Evolutionary conservation across 2,329 filamentous ascomycete species (phyloP).

Genomic region (Sporothrix sp.): DNA sequence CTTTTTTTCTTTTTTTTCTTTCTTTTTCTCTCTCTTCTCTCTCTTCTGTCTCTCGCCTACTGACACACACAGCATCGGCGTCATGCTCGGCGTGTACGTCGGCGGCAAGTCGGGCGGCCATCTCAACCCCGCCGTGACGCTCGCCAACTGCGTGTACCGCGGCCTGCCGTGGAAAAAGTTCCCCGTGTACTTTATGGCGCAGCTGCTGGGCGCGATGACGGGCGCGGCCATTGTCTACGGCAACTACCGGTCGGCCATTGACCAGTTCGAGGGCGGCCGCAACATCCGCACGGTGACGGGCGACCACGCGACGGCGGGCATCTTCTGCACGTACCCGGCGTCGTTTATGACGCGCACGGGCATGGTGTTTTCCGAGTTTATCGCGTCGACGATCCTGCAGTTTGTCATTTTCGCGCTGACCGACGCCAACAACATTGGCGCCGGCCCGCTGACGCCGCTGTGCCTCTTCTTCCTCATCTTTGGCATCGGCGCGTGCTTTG

Average conservation of each 20-base stretch:
- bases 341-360: slow-evolving; percentile 42
- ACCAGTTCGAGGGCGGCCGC: slow-evolving; percentile 20
- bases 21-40: too few relatives aligned
- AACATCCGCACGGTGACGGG: slow-evolving; percentile 26
- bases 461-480: slow-evolving; percentile 40
- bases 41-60: too few relatives aligned
- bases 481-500: slow-evolving; percentile 41
- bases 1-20: too few relatives aligned
- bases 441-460: slow-evolving; percentile 36
- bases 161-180: slow-evolving; percentile 51
- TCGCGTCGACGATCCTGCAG: slow-evolving; percentile 46
- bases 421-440: slow-evolving; percentile 50
- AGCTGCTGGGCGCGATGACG: slow-evolving; percentile 47
- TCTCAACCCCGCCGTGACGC: slow-evolving; percentile 43
- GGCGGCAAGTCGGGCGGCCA: slow-evolving; percentile 35
- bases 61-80: slow-evolving; percentile 39
- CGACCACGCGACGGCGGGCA: slow-evolving; percentile 40
- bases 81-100: slow-evolving; percentile 60
- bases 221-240: slow-evolving; percentile 46
- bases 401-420: slow-evolving; percentile 48
- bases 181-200: slow-evolving; percentile 45
- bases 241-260: slow-evolving; percentile 43
- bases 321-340: slow-evolving; percentile 45
- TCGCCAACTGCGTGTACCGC: slow-evolving; percentile 41
- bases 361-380: slow-evolving; percentile 49